Evolutionary conservation across 257 asterid genomes (phyloP).

Genomic region (Scutellaria baicalensis): DNA sequence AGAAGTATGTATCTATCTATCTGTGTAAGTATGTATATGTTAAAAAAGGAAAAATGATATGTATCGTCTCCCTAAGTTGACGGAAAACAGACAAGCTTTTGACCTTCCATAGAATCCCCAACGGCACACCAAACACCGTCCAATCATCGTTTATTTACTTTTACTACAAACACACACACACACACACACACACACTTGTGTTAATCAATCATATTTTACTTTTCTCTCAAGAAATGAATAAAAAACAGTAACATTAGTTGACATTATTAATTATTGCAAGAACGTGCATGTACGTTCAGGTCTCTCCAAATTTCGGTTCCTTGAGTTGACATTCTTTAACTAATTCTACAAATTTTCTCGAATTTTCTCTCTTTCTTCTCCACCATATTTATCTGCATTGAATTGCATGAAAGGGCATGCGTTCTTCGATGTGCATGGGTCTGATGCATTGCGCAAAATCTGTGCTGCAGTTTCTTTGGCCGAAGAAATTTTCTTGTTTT

Average conservation of each 20-base stretch:
- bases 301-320: constrained; percentile 25
- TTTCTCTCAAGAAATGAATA: not conserved
- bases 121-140: constrained; percentile 32
- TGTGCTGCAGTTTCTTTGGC: constrained; percentile 14
- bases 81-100: constrained; percentile 31
- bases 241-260: not conserved
- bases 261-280: not conserved
- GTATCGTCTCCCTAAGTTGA: constrained; percentile 28
- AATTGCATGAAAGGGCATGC: not conserved
- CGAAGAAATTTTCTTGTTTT: not conserved
- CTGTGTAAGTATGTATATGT: no score
- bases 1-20: no score
- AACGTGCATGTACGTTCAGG: constrained; percentile 17
- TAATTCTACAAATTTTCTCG: not conserved
- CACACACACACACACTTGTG: not conserved
- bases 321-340: not conserved
- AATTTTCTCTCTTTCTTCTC: not conserved
- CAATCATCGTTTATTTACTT: constrained; percentile 8
- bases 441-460: not conserved
- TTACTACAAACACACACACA: not conserved
- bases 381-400: not conserved
- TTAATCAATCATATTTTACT: not conserved
- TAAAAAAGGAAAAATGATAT: no score
- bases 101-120: constrained; percentile 36
- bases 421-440: not conserved